Base-by-base conservation (phyloP, 495 filamentous ascomycete genomes). In the Penicillium coffeae region DNA sequence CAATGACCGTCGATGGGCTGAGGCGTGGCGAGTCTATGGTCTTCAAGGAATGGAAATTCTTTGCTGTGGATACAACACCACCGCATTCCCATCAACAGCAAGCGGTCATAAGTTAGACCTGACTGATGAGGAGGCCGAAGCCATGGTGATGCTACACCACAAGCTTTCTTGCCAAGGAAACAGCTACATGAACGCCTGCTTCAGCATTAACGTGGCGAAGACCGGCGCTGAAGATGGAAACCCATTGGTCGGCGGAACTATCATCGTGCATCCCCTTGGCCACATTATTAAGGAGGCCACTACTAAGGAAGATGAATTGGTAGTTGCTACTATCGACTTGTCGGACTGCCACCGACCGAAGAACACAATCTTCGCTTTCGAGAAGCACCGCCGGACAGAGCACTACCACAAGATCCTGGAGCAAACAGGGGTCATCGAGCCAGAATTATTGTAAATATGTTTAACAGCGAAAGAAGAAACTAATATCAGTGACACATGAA, bases 1-100 rank as follows among this genome's bases (percentile, higher is more conserved):
- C 59, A 78, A 76, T 45, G 74, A 76, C 51, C 51, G 73, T 5
- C 64, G 72, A 20, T 78, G 74, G 74, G 63, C 70, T 7, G 74
- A 78, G 42, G 62, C 62, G 1, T 78, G 74, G 73, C 56, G 74
- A 1, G 63, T 62, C 8, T 65, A 70, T 47, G 68, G 71, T 0
- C 61, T 78, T 3, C 71, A 77, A 46, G 74, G 74, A 9, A 63
- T 67, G 8, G 74, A 78, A 49, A 53, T 78, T 43, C 58, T 78
- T 7, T 57, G 72, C 15, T 70, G 65, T 46, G 74, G 74, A 0
- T 78, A 70, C 56, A 78, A 78, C 47, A 78, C 74, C 2, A 68
- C 64, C 33, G 70, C 61, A 5, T 74, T 56, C 41, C 70, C 69
- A 21, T 64, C 74, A 15, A 64, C 71, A 41, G 56, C 72, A 21